Evolutionary conservation across 495 filamentous ascomycete species (phyloP), one percentile per base, ranked within the genome.

Genomic region (Penicilliopsis zonata): DNA sequence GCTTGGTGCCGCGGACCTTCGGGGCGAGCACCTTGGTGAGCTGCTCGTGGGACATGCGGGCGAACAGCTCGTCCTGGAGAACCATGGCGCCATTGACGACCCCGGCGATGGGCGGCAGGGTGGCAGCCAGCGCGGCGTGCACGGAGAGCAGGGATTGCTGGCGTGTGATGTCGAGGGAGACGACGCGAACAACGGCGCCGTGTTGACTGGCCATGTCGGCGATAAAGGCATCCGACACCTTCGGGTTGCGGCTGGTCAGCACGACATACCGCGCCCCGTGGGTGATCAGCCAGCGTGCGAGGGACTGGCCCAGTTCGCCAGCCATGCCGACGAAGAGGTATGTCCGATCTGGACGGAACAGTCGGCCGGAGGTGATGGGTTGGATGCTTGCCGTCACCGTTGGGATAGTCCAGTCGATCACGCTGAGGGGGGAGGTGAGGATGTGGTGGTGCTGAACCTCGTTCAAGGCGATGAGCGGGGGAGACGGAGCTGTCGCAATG

Each of bases 181-280:
- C 20, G 13, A 25, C 30, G 1, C 7, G 2, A 13, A 15, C 10
- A 22, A 14, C 9, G 9, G 19, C 27, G 5, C 34, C 25, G 22
- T 26, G 17, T 36, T 20, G 34, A 29, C 14, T 30, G 22, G 14
- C 25, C 21, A 23, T 23, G 6, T 23, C 21, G 21, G 6, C 21
- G 6, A 23, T 10, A 10, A 23, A 23, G 6, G 6, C 10, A 10
- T 6, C 6, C 6, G 6, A 10, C 21, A 69, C 36, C 2, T 53
- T 52, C 1, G 71, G 72, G 13, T 44, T 58, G 0, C 75, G 63
- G 41, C 71, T 77, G 3, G 63, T 60, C 14, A 57, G 23, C 5
- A 42, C 34, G 0, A 55, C 9, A 29, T 28, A 23, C 0, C 33
- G 23, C 1, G 48, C 46, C 4, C 50, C 50, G 12, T 35, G 21